phyloP scores from a whole-genome alignment of 2,329 filamentous ascomycete species.

The Colletotrichum musicola region DNA sequence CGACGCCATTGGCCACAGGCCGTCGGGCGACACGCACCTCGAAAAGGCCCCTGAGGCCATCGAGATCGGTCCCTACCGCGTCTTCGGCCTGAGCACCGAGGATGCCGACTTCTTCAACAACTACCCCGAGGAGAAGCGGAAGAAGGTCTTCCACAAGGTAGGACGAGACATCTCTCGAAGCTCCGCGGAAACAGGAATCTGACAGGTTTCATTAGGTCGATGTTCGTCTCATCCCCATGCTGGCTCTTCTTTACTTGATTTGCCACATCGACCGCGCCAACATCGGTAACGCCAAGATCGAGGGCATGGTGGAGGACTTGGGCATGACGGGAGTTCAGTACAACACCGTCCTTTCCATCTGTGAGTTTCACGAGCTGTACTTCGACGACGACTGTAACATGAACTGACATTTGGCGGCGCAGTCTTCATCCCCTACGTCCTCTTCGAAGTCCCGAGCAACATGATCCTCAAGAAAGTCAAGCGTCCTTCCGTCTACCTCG shows the following conservation, averaged over 20 bases:
- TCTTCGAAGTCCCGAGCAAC: slow-evolving; percentile 75
- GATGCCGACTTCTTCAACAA: slow-evolving; percentile 48
- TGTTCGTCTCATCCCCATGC: slow-evolving; percentile 54
- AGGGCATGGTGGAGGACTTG: slow-evolving; percentile 47
- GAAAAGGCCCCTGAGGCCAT: slow-evolving; percentile 41
- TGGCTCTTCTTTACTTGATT: slow-evolving; percentile 70
- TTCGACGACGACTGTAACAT: slow-evolving; percentile 56
- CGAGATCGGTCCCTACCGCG: slow-evolving; percentile 47
- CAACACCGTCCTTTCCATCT: slow-evolving; percentile 66
- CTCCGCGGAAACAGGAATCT: neutral
- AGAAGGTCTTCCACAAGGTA: slow-evolving; percentile 43
- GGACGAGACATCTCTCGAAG: too few relatives aligned
- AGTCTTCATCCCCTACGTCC: slow-evolving; percentile 75
- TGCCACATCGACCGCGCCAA: slow-evolving; percentile 70
- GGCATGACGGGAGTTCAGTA: slow-evolving; percentile 65
- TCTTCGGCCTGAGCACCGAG: slow-evolving; percentile 44
- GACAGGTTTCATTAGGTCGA: slow-evolving; percentile 17
- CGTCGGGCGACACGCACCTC: slow-evolving; percentile 16
- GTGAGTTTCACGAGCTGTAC: slow-evolving; percentile 61
- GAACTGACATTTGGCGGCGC: neutral
- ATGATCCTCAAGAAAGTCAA: slow-evolving; percentile 73
- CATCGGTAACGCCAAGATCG: slow-evolving; percentile 64
- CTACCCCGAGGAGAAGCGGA: slow-evolving; percentile 44
- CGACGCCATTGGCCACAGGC: slow-evolving; percentile 25
- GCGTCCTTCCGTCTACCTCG: slow-evolving; percentile 73